Evolutionary conservation across 2,329 filamentous ascomycete species (phyloP).

Genomic region (Elsinoe necatrix): DNA sequence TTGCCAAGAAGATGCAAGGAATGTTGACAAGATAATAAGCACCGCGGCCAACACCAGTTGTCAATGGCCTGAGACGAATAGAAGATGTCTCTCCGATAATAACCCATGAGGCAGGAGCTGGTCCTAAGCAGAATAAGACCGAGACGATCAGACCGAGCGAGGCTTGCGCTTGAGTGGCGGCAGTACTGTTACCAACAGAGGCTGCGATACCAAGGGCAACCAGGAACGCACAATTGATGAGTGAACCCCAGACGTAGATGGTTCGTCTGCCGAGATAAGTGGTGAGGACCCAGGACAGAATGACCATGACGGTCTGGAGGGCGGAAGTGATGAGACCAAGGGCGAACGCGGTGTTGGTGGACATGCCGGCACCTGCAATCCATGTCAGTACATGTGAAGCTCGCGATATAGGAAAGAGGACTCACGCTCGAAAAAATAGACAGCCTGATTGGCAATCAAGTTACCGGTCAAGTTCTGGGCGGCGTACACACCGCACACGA

Average conservation of each 20-base stretch:
- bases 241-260: slow-evolving; percentile 55
- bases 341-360: slow-evolving; percentile 47
- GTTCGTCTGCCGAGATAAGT: slow-evolving; percentile 55
- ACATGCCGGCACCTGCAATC: slow-evolving; percentile 47
- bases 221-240: slow-evolving; percentile 47
- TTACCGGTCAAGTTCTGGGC: slow-evolving; percentile 55
- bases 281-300: slow-evolving; percentile 60
- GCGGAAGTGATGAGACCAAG: slow-evolving; percentile 57
- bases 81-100: slow-evolving; percentile 60
- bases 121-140: slow-evolving; percentile 34
- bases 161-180: slow-evolving; percentile 49
- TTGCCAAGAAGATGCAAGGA: slow-evolving; percentile 41
- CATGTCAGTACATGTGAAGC: too few species aligned
- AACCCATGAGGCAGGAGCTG: slow-evolving; percentile 57
- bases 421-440: slow-evolving; percentile 49
- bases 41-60: slow-evolving; percentile 55
- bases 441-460: slow-evolving; percentile 54
- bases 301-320: slow-evolving; percentile 54
- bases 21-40: slow-evolving; percentile 58
- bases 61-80: slow-evolving; percentile 55
- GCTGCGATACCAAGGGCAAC: slow-evolving; percentile 52
- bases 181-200: slow-evolving; percentile 36
- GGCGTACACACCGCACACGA: slow-evolving; percentile 50
- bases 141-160: slow-evolving; percentile 50
- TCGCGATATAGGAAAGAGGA: too few species aligned